A percentile compares a stretch with the other conserved stretches of the same genome.
These are phyloP conservation scores for Diplocarpon mali DNA, from an alignment of 2,329 filamentous ascomycete species.

Conservation along the genomic window DNA sequence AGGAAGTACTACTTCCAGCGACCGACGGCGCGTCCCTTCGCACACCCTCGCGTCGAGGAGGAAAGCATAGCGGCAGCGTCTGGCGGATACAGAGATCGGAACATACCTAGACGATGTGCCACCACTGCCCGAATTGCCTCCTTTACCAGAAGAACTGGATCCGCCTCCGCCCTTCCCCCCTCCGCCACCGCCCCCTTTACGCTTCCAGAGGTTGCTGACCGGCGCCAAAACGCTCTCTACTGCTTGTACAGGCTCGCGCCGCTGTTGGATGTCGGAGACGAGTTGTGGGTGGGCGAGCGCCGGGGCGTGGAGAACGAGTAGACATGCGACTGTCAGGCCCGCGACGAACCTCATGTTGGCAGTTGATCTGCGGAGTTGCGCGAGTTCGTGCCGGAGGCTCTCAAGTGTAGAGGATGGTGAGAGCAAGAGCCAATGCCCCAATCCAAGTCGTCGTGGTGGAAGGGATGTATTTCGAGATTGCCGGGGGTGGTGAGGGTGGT, in stretches of 20 bases:
- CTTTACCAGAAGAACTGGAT: slow-evolving; percentile 7
- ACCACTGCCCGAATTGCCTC: slow-evolving; percentile 9
- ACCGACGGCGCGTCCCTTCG: background rate
- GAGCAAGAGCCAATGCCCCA: too few relatives aligned
- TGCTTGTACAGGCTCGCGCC: slow-evolving; percentile 11
- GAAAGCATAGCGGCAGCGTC: background rate
- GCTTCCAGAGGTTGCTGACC: slow-evolving; percentile 41
- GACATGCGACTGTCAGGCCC: slow-evolving; percentile 11
- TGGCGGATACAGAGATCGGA: slow-evolving; percentile 10
- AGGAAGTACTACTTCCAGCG: slow-evolving; percentile 15
- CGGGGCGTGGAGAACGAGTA: slow-evolving; percentile 11
- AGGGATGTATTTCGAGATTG: too few relatives aligned
- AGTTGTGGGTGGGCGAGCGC: slow-evolving; percentile 17
- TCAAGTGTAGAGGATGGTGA: too few relatives aligned
- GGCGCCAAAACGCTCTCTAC: slow-evolving; percentile 7
- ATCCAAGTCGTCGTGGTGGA: too few relatives aligned
- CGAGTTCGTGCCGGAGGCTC: background rate
- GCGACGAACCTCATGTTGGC: slow-evolving; percentile 17
- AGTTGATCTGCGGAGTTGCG: background rate
- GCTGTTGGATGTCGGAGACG: slow-evolving; percentile 8
- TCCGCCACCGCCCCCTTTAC: slow-evolving; percentile 47
- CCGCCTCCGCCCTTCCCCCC: slow-evolving; percentile 33
- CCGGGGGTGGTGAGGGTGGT: too few relatives aligned
- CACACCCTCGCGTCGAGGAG: background rate
- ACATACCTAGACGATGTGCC: slow-evolving; percentile 21